These are phyloP conservation scores for Colletotrichum sojae DNA, from an alignment of 2,329 filamentous ascomycete species.

Conservation along the genomic window DNA sequence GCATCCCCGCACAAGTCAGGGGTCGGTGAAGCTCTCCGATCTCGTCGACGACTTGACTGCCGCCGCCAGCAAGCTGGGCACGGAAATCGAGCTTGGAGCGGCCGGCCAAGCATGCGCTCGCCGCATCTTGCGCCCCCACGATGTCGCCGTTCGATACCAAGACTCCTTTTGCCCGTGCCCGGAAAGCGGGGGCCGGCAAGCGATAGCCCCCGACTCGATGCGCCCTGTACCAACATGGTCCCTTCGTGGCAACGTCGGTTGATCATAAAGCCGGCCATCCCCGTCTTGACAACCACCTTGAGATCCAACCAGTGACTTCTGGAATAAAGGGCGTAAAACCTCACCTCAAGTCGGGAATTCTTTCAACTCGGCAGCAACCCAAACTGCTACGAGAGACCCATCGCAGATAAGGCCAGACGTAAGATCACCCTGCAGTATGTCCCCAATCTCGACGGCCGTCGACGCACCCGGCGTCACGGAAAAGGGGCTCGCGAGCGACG, in stretches of 20 bases:
- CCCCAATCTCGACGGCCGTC: slow-evolving; percentile 15
- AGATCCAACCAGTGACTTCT: background rate
- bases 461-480: slow-evolving; percentile 22
- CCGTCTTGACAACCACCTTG: background rate
- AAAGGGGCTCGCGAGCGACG: slow-evolving; percentile 26
- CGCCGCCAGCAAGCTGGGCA: background rate
- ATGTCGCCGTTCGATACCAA: slow-evolving; percentile 19
- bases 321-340: background rate
- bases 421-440: slow-evolving; percentile 2
- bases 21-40: slow-evolving; percentile 42
- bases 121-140: slow-evolving; percentile 15
- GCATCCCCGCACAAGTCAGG: slow-evolving; percentile 30
- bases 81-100: no score
- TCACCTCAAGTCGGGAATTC: background rate
- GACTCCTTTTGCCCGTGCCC: slow-evolving; percentile 14
- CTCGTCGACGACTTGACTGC: background rate
- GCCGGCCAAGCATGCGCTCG: background rate
- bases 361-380: background rate
- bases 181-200: slow-evolving; percentile 12
- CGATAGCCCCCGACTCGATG: slow-evolving; percentile 6
- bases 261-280: slow-evolving; percentile 28
- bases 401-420: background rate
- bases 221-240: background rate
- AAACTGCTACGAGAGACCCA: no score
- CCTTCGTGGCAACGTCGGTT: background rate